These are phyloP conservation scores for Canariomyces notabilis DNA, from an alignment of 2,329 filamentous ascomycete species.

Conservation along the genomic window DNA sequence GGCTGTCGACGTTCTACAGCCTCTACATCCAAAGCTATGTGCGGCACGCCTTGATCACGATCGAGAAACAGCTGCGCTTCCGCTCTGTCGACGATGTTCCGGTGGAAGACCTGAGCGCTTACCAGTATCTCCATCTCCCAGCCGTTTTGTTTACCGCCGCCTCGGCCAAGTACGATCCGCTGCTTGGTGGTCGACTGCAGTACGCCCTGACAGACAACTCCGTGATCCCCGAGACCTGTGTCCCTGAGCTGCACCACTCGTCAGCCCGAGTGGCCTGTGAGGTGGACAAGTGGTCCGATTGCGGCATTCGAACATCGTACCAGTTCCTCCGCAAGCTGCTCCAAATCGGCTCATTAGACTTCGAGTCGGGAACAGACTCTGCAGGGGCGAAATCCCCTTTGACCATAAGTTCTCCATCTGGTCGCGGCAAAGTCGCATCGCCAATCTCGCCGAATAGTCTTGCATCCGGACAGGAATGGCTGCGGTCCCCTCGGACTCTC, in stretches of 20 bases:
- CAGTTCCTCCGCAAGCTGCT: constrained; percentile 28
- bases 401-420: constrained; percentile 1
- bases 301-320: constrained; percentile 29
- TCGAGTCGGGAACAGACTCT: constrained; percentile 16
- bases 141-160: constrained; percentile 30
- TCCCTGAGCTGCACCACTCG: constrained; percentile 27
- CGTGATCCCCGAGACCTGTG: constrained; percentile 26
- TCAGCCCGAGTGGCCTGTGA: constrained; percentile 26
- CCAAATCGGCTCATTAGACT: constrained; percentile 30
- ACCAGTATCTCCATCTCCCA: constrained; percentile 29
- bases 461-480: background rate
- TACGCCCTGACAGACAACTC: constrained; percentile 27
- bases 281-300: constrained; percentile 26
- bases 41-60: constrained; percentile 26
- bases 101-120: constrained; percentile 26
- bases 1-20: constrained; percentile 31
- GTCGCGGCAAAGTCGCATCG: constrained; percentile 6
- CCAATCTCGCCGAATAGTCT: background rate
- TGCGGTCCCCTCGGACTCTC: constrained; percentile 3
- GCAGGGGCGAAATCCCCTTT: constrained; percentile 7
- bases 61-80: constrained; percentile 29
- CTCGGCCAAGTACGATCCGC: constrained; percentile 30
- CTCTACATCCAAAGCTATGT: constrained; percentile 31
- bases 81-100: constrained; percentile 24
- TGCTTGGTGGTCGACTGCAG: constrained; percentile 26